phyloP scores from a whole-genome alignment of 306 rosid genomes.

The Sophora flavescens region DNA sequence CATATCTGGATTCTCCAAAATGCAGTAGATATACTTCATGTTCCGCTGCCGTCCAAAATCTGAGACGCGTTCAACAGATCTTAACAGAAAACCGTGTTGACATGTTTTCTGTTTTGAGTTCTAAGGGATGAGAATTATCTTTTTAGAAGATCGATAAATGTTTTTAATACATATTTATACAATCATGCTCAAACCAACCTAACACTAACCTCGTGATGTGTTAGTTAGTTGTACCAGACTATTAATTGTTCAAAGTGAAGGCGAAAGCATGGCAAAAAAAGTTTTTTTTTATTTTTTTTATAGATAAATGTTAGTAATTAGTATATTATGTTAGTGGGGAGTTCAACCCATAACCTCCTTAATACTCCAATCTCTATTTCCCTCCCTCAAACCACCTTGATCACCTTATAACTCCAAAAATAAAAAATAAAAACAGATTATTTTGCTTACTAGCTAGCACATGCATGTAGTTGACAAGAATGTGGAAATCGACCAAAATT shows the following conservation, averaged over 20 bases:
- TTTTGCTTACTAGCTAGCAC: constrained; percentile 48
- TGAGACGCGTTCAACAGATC: constrained; percentile 47
- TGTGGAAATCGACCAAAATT: constrained; percentile 74
- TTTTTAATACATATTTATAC: constrained; percentile 12
- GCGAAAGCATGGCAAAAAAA: constrained; percentile 37
- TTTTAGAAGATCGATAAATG: background rate
- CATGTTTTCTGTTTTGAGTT: constrained; percentile 52
- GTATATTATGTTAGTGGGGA: too few species aligned
- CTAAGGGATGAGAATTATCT: constrained; percentile 37
- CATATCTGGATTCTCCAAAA: constrained; percentile 45
- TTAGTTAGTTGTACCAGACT: constrained; percentile 47
- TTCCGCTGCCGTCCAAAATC: constrained; percentile 60
- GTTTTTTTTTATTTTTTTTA: too few species aligned
- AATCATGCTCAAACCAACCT: constrained; percentile 46
- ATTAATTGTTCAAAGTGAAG: constrained; percentile 42
- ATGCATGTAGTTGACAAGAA: constrained; percentile 64
- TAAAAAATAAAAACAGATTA: constrained; percentile 35
- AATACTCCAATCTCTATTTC: too few species aligned
- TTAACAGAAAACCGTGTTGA: constrained; percentile 62
- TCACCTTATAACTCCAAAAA: too few species aligned
- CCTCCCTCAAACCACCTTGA: too few species aligned
- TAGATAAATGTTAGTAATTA: too few species aligned
- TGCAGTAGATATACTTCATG: constrained; percentile 45
- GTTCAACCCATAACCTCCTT: too few species aligned
- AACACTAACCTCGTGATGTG: constrained; percentile 56